A percentile compares a stretch with the other conserved stretches of the same genome.
Conservation (phyloP, 2,329 filamentous ascomycete genomes). For the Trichoderma sp. region DNA sequence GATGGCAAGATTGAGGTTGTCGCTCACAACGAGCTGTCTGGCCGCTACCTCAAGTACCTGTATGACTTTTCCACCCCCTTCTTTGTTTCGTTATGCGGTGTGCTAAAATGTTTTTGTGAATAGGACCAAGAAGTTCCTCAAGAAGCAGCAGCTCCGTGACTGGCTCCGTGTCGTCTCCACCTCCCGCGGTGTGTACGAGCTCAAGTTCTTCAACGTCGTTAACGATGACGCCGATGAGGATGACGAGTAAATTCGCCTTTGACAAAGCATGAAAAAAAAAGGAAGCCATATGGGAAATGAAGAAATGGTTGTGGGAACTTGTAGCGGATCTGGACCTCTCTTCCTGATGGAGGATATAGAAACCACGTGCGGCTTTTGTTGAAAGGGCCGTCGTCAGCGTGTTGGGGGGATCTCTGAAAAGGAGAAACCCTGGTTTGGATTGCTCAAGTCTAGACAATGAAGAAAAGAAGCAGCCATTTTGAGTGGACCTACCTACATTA, state of each 20-base stretch:
- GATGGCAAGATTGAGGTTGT: constrained; percentile 99
- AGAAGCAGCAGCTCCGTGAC: constrained; percentile 99
- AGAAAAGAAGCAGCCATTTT: constrained; percentile 32
- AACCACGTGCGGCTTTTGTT: neutral
- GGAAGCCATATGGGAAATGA: neutral
- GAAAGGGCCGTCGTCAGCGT: neutral
- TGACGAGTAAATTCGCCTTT: constrained; percentile 72
- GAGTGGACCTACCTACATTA: constrained; percentile 14
- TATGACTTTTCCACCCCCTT: constrained; percentile 47
- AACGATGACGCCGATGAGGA: constrained; percentile 98
- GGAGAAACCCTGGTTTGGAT: neutral
- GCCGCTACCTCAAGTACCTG: constrained; percentile 99
- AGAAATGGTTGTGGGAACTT: neutral
- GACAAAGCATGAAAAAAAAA: neutral
- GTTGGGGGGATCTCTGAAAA: neutral
- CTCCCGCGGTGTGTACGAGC: constrained; percentile 97
- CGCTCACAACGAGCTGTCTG: constrained; percentile 96
- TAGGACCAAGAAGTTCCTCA: constrained; percentile 99
- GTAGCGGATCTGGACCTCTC: neutral
- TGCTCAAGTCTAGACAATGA: neutral
- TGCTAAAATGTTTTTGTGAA: neutral
- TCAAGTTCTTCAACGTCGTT: constrained; percentile 99
- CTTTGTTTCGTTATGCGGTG: neutral
- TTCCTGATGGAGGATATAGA: neutral
- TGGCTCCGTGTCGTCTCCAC: constrained; percentile 99